A percentile compares a stretch with the other conserved stretches of the same genome.
Evolutionary conservation across 169 alveolate species (phyloP).

Genomic region (Haemoproteus tartakovskyi): DNA sequence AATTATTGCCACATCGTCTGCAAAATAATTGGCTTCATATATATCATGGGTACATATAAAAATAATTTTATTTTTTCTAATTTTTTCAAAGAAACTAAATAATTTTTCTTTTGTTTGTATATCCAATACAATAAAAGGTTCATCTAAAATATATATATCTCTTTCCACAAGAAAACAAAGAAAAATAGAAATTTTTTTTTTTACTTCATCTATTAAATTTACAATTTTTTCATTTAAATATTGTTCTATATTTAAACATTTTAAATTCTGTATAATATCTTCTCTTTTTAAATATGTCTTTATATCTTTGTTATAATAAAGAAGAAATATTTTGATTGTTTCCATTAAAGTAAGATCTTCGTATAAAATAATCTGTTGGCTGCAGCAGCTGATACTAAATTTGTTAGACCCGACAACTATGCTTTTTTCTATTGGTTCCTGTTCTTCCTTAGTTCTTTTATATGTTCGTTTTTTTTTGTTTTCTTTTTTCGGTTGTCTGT

Average conservation of each 20-base stretch:
- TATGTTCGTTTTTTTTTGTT: too few relatives aligned
- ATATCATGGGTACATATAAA: slow-evolving; percentile 63
- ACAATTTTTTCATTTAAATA: slow-evolving; percentile 24
- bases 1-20: slow-evolving; percentile 44
- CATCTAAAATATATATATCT: slow-evolving; percentile 52
- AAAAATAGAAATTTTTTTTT: slow-evolving; percentile 53
- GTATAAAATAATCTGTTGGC: slow-evolving; percentile 46
- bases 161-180: slow-evolving; percentile 44
- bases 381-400: slow-evolving; percentile 31
- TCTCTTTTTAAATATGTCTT: slow-evolving; percentile 32
- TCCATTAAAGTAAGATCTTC: slow-evolving; percentile 47
- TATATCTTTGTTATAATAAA: slow-evolving; percentile 42
- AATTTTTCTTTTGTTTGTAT: slow-evolving; percentile 42
- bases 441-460: not conserved
- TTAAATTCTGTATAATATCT: slow-evolving; percentile 21
- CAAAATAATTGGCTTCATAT: slow-evolving; percentile 52
- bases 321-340: slow-evolving; percentile 24
- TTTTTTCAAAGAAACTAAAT: slow-evolving; percentile 48
- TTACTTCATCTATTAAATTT: slow-evolving; percentile 43
- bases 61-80: slow-evolving; percentile 42
- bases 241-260: slow-evolving; percentile 12
- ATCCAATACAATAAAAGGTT: slow-evolving; percentile 52
- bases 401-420: not conserved
- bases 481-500: not conserved
- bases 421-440: not conserved